Evolutionary conservation across 345 rosid species (phyloP), one percentile per base, ranked within the genome.

Genomic region (Orychophragmus violaceus): DNA sequence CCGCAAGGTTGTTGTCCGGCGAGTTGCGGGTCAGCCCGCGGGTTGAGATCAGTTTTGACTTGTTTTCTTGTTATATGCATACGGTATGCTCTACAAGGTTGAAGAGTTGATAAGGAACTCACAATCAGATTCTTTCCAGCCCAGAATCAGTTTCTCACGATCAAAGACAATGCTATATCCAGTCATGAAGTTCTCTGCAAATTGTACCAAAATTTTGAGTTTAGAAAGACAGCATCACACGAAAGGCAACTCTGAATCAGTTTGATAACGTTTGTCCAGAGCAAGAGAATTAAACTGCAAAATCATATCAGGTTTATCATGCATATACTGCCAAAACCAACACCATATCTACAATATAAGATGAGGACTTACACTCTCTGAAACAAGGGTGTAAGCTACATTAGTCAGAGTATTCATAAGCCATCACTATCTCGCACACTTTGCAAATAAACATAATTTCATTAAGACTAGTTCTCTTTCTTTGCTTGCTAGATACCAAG

Each of bases 161-260:
- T 87, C 79, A 55, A 91, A 91, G 59, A 90, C 81, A 16, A 90
- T 64, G 0, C 74, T 83, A 58, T 90, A 81, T 52, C 90, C 92
- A 0, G 82, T 86, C 97, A 90, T 86, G 80, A 90, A 87, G 79
- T 90, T 90, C 77, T 90, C 96, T 91, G 88, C 68, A 64, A 22
- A 58, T 63, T 27, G n/a, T n/a, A n/a, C n/a, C n/a, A n/a, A n/a
- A n/a, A n/a, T n/a, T n/a, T 5, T 48, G 3, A 57, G 71, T 65
- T 58, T 16, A 41, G 37, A 12, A 16, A 28, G 54, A 64, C 32
- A 51, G 39, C 99, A 94, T 58, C 85, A 90, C 52, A 85, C 93
- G 59, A 94, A 94, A 55, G 96, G 99, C 5, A 94, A 35, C 6
- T 49, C 52, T 2, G 82, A 5, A 48, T 51, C 45, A 19, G 72